Conservation (phyloP, 108 stramenopile species). For the Fistulifera solaris region DNA sequence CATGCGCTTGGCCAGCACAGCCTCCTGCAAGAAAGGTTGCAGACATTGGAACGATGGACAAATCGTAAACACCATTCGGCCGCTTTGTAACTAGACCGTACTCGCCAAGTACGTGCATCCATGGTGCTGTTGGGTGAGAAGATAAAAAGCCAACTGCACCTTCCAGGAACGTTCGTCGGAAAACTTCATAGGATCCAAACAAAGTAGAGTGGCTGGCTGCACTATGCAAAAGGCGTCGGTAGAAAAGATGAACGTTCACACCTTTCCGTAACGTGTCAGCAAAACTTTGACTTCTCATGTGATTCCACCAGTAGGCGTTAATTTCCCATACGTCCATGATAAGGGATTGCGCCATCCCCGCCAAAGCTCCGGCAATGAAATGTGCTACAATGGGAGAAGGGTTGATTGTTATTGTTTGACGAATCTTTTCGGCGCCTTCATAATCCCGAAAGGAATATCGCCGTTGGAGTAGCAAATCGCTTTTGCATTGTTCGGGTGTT, state of each 20-base stretch:
- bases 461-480: background rate
- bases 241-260: background rate
- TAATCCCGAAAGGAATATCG: no score
- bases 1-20: conserved; percentile 4
- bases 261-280: background rate
- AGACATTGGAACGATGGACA: background rate
- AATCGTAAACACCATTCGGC: background rate
- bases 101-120: background rate
- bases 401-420: background rate
- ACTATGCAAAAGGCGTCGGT: background rate
- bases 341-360: conserved; percentile 2
- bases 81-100: background rate
- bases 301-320: background rate
- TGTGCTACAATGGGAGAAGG: background rate
- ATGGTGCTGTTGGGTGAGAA: background rate
- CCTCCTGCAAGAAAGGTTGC: conserved; percentile 4
- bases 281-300: background rate
- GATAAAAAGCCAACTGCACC: background rate
- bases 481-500: background rate
- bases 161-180: background rate
- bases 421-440: no score
- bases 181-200: conserved; percentile 1
- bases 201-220: background rate
- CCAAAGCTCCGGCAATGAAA: conserved; percentile 1
- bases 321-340: conserved; percentile 7